A percentile compares a stretch with the other conserved stretches of the same genome.
These are phyloP conservation scores for Heimioporus sp. DNA, from an alignment of 768 basidiomycete species.

Conservation along the genomic window DNA sequence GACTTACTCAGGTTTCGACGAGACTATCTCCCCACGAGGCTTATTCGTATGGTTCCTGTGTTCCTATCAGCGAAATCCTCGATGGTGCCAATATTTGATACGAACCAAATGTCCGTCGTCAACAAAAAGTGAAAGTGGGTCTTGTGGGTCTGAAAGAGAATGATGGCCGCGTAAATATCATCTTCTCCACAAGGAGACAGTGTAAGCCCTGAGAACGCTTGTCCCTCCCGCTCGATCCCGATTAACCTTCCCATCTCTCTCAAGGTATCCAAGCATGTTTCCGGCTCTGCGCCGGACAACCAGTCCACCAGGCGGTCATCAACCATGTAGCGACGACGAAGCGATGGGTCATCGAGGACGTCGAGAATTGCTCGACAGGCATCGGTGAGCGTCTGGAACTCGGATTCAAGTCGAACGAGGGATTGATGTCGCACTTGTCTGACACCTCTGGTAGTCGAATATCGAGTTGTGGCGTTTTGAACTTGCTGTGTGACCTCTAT, in stretches of 20 bases:
- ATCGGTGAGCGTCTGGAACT: conserved; percentile 7
- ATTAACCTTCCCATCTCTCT: background rate
- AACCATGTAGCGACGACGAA: background rate
- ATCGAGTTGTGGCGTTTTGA: background rate
- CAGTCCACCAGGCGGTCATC: conserved; percentile 5
- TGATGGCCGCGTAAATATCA: background rate
- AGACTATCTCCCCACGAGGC: no score
- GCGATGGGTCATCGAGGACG: background rate
- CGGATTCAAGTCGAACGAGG: conserved; percentile 2
- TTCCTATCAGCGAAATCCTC: no score
- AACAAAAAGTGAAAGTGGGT: conserved; percentile 11
- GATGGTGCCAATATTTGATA: background rate
- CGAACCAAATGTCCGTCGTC: conserved; percentile 11
- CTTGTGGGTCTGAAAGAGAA: conserved; percentile 1
- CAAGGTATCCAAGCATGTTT: conserved; percentile 1
- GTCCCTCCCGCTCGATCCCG: background rate
- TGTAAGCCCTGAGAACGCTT: background rate
- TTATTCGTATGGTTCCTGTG: conserved; percentile 2
- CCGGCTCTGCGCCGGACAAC: background rate
- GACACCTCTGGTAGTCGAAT: background rate
- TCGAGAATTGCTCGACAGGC: conserved; percentile 6
- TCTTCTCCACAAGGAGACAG: background rate
- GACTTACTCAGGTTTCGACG: no score
- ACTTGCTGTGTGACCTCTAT: background rate
- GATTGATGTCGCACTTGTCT: conserved; percentile 2